Conservation (phyloP, 306 rosid genomes). For the Hylodesmum podocarpum region DNA sequence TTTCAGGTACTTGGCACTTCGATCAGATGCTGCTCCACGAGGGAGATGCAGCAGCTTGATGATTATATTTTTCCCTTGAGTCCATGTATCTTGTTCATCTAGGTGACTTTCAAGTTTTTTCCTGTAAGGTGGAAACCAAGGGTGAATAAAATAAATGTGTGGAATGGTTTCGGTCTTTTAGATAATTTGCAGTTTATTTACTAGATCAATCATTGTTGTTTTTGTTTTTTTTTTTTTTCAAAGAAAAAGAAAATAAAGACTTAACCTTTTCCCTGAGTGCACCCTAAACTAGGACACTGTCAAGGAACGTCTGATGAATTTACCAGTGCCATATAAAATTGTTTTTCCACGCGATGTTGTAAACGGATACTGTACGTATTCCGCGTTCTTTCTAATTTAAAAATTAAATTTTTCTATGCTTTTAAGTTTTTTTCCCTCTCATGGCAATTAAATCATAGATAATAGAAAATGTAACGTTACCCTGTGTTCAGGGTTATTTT, state of each 20-base stretch:
- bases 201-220: not conserved
- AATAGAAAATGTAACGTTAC: no score
- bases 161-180: not conserved
- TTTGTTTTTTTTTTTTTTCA: not conserved
- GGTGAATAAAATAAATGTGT: not conserved
- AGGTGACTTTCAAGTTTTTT: not conserved
- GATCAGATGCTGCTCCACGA: conserved; percentile 73
- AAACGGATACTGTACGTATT: no score
- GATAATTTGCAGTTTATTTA: not conserved
- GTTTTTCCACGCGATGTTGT: no score
- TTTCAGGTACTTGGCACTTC: conserved; percentile 96
- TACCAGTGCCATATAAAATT: no score
- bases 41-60: conserved; percentile 45
- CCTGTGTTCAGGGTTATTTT: no score
- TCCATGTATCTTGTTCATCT: conserved; percentile 7
- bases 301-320: no score
- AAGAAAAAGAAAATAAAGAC: not conserved
- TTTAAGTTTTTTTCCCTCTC: no score
- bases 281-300: no score
- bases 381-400: no score
- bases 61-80: not conserved
- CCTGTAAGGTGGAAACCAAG: not conserved
- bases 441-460: no score
- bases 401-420: no score
- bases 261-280: no score